phyloP scores from a whole-genome alignment of 2,329 filamentous ascomycete species.

The Talaromyces sp. region DNA sequence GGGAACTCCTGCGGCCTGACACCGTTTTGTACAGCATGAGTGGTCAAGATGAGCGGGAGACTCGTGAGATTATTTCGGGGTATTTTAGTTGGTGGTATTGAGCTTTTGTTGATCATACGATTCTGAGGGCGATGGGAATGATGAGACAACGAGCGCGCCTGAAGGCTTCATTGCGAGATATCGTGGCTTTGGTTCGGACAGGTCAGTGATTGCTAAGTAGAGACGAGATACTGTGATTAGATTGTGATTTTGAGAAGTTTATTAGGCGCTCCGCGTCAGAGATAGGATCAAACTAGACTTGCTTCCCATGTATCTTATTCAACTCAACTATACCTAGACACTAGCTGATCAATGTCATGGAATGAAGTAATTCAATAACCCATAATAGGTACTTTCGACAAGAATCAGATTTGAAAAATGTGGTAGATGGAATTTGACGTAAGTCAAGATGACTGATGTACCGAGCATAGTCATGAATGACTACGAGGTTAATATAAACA shows the following conservation, averaged over 20 bases:
- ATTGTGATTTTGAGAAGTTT: not conserved
- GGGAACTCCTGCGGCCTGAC: not conserved
- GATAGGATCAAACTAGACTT: not conserved
- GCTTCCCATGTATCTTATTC: not conserved
- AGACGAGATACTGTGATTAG: too few species aligned
- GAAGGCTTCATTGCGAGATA: not conserved
- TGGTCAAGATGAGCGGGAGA: not conserved
- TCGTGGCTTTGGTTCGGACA: too few species aligned
- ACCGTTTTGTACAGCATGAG: not conserved
- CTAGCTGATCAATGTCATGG: not conserved
- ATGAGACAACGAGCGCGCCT: not conserved
- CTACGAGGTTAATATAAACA: too few species aligned
- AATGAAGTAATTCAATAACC: not conserved
- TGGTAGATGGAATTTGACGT: too few species aligned
- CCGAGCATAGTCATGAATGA: too few species aligned
- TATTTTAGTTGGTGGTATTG: not conserved
- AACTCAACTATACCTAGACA: not conserved
- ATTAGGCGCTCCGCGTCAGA: not conserved
- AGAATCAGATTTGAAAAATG: too few species aligned
- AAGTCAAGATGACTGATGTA: not conserved
- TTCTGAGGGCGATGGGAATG: not conserved
- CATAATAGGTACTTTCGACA: too few species aligned
- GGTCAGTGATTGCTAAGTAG: too few species aligned
- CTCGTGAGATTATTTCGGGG: not conserved
- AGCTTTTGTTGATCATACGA: not conserved